Evolutionary conservation across 495 filamentous ascomycete species (phyloP).

Genomic region (Geopyxis carbonaria): DNA sequence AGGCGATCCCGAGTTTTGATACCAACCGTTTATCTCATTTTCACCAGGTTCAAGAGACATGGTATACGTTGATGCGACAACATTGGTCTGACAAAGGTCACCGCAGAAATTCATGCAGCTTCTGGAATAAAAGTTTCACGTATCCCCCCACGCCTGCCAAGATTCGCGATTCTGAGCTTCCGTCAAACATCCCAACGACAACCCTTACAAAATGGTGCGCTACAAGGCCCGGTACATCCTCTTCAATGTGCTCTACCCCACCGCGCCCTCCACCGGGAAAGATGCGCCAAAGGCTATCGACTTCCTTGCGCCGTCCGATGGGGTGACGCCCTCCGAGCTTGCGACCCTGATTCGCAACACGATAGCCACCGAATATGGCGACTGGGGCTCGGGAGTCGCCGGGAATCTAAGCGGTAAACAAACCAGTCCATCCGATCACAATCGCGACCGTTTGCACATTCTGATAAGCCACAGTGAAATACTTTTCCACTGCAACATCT

Average conservation of each 20-base stretch:
- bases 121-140: no score
- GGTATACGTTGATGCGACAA: no score
- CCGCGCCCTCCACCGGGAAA: conserved; percentile 5
- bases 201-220: conserved; percentile 66
- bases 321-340: conserved; percentile 45
- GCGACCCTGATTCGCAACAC: conserved; percentile 49
- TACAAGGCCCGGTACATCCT: conserved; percentile 90
- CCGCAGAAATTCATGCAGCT: no score
- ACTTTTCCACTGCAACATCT: conserved; percentile 78
- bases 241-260: conserved; percentile 74
- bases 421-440: neutral
- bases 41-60: no score
- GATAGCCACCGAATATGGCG: conserved; percentile 63
- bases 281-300: conserved; percentile 15
- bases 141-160: no score
- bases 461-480: conserved; percentile 45
- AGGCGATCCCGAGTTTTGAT: no score
- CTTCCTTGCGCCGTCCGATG: conserved; percentile 17
- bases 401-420: conserved; percentile 45
- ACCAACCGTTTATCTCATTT: no score
- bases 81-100: no score
- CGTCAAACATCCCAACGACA: neutral
- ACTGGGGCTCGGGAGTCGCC: conserved; percentile 64
- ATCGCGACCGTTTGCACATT: conserved; percentile 1
- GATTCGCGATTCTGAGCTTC: no score